Conservation (phyloP, 2,329 filamentous ascomycete species). For the Cercospora berteroae region DNA sequence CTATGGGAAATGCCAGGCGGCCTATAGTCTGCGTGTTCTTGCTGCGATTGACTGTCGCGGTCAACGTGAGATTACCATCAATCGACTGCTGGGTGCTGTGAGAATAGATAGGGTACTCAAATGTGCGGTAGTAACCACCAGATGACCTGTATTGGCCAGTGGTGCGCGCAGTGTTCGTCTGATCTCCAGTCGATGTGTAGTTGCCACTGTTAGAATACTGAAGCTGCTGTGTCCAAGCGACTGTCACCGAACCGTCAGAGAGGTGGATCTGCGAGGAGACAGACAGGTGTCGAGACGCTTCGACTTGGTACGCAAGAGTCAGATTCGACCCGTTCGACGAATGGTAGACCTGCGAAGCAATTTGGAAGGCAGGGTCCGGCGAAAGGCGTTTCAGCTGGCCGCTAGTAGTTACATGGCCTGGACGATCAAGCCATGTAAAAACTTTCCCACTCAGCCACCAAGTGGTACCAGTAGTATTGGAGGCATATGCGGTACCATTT, state of each 20-base stretch:
- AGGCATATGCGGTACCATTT: conserved; percentile 49
- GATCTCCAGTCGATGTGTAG: conserved; percentile 56
- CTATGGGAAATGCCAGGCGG: conserved; percentile 57
- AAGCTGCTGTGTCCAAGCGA: conserved; percentile 60
- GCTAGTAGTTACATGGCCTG: conserved; percentile 51
- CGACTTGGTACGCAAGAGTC: conserved; percentile 55
- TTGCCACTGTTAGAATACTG: conserved; percentile 56
- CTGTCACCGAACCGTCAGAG: conserved; percentile 44
- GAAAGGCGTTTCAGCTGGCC: conserved; percentile 40
- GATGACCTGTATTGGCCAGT: conserved; percentile 48
- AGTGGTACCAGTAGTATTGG: conserved; percentile 58
- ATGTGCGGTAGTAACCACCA: conserved; percentile 44
- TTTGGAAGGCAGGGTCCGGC: conserved; percentile 48
- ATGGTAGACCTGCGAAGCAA: conserved; percentile 52
- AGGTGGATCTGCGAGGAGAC: conserved; percentile 55
- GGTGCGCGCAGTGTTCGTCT: conserved; percentile 54
- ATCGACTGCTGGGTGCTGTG: conserved; percentile 52
- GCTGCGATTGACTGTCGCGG: conserved; percentile 50
- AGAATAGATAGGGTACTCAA: conserved; percentile 61
- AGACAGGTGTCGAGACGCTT: conserved; percentile 55
- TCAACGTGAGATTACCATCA: conserved; percentile 45
- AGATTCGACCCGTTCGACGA: conserved; percentile 56
- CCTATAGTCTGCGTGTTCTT: conserved; percentile 50
- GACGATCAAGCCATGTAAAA: conserved; percentile 68
- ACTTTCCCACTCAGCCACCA: conserved; percentile 79